These are phyloP conservation scores for Guadua angustifolia DNA, from an alignment of 176 grass and related monocot genomes.

Conservation along the genomic window DNA sequence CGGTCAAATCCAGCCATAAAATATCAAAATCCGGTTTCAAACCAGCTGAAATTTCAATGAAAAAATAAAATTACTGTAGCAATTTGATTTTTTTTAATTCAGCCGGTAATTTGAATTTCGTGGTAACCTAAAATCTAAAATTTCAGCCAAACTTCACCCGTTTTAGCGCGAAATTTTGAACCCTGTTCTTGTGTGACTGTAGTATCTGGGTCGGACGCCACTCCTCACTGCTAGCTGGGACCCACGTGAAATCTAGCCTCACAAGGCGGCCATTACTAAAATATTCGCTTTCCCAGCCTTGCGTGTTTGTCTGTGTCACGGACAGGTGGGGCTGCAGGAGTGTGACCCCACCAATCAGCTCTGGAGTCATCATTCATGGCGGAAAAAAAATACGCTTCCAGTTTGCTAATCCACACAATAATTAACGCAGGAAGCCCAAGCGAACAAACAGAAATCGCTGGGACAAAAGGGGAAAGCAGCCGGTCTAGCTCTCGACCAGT, in stretches of 20 bases:
- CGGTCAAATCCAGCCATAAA: no score
- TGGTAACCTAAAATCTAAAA: no score
- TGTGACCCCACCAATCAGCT: background rate
- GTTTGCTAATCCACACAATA: slow-evolving; percentile 14
- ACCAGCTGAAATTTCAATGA: no score
- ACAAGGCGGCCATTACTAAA: background rate
- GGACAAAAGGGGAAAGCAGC: no score
- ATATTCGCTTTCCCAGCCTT: background rate
- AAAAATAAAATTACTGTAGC: no score
- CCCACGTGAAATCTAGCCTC: background rate
- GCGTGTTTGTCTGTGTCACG: background rate
- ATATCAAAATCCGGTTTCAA: no score
- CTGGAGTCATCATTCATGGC: background rate
- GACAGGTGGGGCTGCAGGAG: background rate
- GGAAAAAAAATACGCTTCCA: background rate
- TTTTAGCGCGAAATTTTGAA: no score
- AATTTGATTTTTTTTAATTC: no score
- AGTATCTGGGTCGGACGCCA: no score
- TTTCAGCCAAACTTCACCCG: no score
- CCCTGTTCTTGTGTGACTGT: background rate
- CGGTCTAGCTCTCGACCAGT: no score
- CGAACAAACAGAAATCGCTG: background rate
- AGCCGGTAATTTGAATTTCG: no score
- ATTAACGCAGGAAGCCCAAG: slow-evolving; percentile 14
- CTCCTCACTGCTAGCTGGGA: background rate